Percentiles rank a stretch among this genome's conserved stretches.
Conservation (phyloP, 176 grass and related monocot genomes). For the Stipa capillata region DNA sequence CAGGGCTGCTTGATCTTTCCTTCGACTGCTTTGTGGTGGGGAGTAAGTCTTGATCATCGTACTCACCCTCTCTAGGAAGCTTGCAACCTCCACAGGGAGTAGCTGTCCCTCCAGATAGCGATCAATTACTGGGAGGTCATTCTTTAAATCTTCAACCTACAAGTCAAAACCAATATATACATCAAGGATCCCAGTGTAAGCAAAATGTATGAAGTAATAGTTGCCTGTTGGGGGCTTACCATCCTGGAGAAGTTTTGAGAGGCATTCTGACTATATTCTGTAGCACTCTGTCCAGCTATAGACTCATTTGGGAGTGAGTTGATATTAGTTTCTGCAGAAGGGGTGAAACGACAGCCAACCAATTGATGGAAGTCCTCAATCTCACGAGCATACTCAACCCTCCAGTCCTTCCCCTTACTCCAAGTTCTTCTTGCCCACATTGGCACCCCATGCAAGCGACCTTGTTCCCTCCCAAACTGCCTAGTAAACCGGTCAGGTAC, state of each 20-base stretch:
- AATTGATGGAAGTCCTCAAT: conserved; percentile 55
- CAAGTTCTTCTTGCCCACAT: conserved; percentile 54
- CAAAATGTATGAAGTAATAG: neutral
- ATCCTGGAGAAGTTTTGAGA: conserved; percentile 30
- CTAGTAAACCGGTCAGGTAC: conserved; percentile 49
- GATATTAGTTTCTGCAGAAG: conserved; percentile 25
- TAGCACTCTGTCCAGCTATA: neutral
- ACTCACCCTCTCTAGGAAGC: conserved; percentile 40
- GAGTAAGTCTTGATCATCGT: conserved; percentile 44
- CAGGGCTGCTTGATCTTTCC: conserved; percentile 12
- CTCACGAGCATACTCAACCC: conserved; percentile 56
- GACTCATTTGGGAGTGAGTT: conserved; percentile 17
- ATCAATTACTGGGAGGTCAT: conserved; percentile 49
- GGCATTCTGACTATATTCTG: neutral
- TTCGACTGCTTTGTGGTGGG: conserved; percentile 7
- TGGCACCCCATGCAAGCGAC: conserved; percentile 34
- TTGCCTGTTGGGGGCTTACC: conserved; percentile 18
- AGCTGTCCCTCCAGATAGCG: conserved; percentile 38
- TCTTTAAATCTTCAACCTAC: conserved; percentile 53
- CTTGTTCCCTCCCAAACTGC: conserved; percentile 58
- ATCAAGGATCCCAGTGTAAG: neutral
- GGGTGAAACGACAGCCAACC: conserved; percentile 44
- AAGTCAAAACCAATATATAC: neutral
- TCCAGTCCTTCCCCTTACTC: conserved; percentile 55
- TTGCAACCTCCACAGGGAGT: conserved; percentile 43